Base-by-base conservation (phyloP, 495 filamentous ascomycete genomes). In the Hyaloscypha variabilis region DNA sequence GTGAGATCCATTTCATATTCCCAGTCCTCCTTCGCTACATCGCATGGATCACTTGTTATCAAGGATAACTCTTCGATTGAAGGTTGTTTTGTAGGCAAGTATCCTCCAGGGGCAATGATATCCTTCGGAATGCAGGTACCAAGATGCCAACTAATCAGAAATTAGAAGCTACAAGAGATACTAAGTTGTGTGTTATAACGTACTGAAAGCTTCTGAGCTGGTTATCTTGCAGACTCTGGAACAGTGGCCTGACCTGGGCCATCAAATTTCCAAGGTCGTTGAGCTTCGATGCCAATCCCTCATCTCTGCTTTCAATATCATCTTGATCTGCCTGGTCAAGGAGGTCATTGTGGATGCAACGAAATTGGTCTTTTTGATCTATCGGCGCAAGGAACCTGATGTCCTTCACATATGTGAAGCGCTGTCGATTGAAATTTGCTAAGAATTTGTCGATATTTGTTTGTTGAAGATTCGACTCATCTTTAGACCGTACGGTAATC, bases 1-100 rank as follows among this genome's bases (percentile, higher is more conserved):
- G 21, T 54, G 51, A 54, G 51, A 19, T 5, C 26, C 14, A 54
- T 54, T 25, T 54, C 21, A 13, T 25, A 54, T 17, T 54, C 51
- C 51, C 51, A 54, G 26, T 54, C 51, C 5, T 54, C 5, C n/a
- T 54, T 24, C 8, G 51, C 21, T 54, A 54, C 21, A 17, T 25
- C 26, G 51, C 51, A 54, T 24, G 51, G 51, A 54, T 54, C 51
- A 54, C 51, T 25, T 25, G 51, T 54, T 25, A 54, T 25, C 51
- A 54, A 19, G 19, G 51, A 54, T 17, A 54, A 25, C 1, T 54
- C 51, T 26, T 54, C 51, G 51, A 54, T 54, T 24, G 6, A 6
- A 17, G 8, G 8, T 54, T 54, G 51, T 23, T 17, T 54, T 54
- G 51, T 54, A 17, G 51, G 51, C 19, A 54, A 25, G 25, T 54